phyloP scores from a whole-genome alignment of 352 stramenopile species.

The Globisporangium acanthophoron region DNA sequence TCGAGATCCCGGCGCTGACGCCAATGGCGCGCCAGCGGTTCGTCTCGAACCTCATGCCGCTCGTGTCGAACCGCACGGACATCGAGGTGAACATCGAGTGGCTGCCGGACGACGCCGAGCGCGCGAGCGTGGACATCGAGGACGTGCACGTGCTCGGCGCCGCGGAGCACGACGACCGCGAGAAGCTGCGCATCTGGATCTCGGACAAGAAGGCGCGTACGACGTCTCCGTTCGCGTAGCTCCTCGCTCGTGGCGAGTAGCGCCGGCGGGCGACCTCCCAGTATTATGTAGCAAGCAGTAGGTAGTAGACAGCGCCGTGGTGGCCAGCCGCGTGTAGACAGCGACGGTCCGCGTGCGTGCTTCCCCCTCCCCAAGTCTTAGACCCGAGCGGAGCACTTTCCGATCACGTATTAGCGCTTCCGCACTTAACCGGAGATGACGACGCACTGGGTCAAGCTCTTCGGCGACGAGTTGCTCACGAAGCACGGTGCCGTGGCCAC shows the following conservation, averaged over 20 bases:
- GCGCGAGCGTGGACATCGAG: conserved; percentile 23
- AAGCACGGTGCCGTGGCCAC: conserved; percentile 16
- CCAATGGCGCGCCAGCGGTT: conserved; percentile 57
- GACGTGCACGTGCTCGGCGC: conserved; percentile 22
- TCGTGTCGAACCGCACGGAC: conserved; percentile 77
- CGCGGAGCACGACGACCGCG: conserved; percentile 39
- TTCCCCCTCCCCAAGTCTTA: not conserved
- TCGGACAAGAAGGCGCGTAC: conserved; percentile 82
- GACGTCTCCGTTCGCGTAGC: conserved; percentile 59
- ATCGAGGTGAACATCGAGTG: conserved; percentile 85
- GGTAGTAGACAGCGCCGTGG: not conserved
- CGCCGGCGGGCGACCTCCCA: not conserved
- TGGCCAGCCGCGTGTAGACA: not conserved
- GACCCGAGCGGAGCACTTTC: not conserved
- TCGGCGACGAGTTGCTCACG: conserved; percentile 16
- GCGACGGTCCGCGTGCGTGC: not conserved
- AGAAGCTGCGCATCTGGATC: conserved; percentile 86
- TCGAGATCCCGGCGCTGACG: conserved; percentile 68
- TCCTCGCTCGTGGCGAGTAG: not conserved
- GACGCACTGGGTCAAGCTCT: conserved; percentile 7
- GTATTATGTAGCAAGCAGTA: conserved; percentile 1
- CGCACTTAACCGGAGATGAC: not conserved
- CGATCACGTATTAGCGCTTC: not conserved
- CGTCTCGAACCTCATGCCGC: conserved; percentile 66
- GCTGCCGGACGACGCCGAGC: conserved; percentile 53